phyloP scores from a whole-genome alignment of 495 filamentous ascomycete genomes.

The Letharia columbiana region DNA sequence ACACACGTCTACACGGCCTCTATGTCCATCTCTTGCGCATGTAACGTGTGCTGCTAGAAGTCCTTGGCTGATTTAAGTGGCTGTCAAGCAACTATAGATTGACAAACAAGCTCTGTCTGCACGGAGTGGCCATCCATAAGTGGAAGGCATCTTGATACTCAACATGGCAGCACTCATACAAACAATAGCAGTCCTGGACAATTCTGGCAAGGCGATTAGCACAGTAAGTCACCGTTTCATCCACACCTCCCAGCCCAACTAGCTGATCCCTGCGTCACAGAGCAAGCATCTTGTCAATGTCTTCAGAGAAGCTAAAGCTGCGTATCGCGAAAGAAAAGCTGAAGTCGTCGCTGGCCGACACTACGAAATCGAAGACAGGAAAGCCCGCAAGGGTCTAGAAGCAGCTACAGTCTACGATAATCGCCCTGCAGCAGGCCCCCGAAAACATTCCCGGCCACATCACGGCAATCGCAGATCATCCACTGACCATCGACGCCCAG shows the following conservation, averaged over 20 bases:
- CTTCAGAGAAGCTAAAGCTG: constrained; percentile 78
- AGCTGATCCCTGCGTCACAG: constrained; percentile 39
- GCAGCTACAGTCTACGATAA: constrained; percentile 45
- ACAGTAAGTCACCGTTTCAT: constrained; percentile 51
- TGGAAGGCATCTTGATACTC: neutral
- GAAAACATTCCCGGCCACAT: constrained; percentile 27
- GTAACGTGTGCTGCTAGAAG: neutral
- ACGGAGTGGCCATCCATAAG: neutral
- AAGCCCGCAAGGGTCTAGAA: constrained; percentile 40
- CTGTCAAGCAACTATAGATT: neutral
- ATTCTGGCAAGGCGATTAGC: constrained; percentile 85
- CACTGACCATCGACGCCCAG: constrained; percentile 10
- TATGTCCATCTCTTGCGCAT: neutral
- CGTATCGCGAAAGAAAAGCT: constrained; percentile 76
- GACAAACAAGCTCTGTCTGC: neutral
- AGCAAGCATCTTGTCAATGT: constrained; percentile 80
- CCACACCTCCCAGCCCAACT: constrained; percentile 8
- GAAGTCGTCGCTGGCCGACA: constrained; percentile 60
- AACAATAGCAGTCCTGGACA: constrained; percentile 85
- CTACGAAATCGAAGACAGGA: constrained; percentile 46
- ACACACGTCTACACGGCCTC: too few species aligned
- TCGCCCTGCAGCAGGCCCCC: constrained; percentile 36
- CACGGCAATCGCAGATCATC: constrained; percentile 13
- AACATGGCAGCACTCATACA: constrained; percentile 45
- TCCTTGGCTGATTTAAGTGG: neutral